Evolutionary conservation across 2,329 filamentous ascomycete genomes (phyloP), one percentile per base, ranked within the genome.

Genomic region (Ceratocystis cubensis): DNA sequence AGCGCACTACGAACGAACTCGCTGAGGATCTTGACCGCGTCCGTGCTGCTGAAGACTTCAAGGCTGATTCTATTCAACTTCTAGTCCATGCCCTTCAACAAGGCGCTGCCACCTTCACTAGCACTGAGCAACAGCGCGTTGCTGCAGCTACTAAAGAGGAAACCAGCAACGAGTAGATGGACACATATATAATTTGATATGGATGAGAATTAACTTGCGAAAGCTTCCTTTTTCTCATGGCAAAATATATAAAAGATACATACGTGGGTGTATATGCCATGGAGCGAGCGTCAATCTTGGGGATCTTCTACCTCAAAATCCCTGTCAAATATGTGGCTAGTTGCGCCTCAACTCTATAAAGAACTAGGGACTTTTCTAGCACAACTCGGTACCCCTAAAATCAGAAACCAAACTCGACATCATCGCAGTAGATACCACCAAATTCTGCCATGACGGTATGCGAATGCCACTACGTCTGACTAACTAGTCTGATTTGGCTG

Each of bases 11-110:
- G 0, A 78, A 80, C 63, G 88, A 91, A 73, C 84, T 92, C 66
- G 84, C 85, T 13, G 86, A 90, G 70, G 88, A 91, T 73, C 79
- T 92, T 46, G 85, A 89, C 76, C 84, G 84, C 74, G 78, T 91
- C 69, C 83, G 88, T 70, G 75, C 71, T 6, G 86, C 88, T 8
- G 82, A 84, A 71, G 88, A 91, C 75, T 92, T 91, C 76, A 85
- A 84, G 72, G 78, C 78, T 67, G 84, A 84, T 64, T 82, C 82
- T 2, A 80, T 90, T 37, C 78, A 80, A 4, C 81, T 89, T 72
- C 79, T 91, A 53, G 80, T 91, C 44, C 78, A 82, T 71, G 86
- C 87, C 2, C 74, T 91, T 70, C 82, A 84, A 75, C 87, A 91
- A 72, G 88, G 88, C 0, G 81, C 82, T 3, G 77, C 76, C 5